Evolutionary conservation across 2,329 filamentous ascomycete species (phyloP).

Genomic region (Colletotrichum eremochloae): DNA sequence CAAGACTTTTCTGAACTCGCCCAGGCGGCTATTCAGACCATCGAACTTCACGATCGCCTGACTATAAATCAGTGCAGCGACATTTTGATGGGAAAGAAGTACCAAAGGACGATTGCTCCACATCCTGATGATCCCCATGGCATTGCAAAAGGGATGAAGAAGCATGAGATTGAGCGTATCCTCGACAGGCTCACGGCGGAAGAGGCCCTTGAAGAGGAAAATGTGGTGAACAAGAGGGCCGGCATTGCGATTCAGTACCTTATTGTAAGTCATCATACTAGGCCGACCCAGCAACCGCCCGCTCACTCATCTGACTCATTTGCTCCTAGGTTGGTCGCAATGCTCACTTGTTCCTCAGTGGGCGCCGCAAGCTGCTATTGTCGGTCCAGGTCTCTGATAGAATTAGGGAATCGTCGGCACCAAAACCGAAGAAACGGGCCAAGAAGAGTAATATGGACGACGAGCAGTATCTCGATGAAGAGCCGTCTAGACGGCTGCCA

Average conservation of each 20-base stretch:
- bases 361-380: conserved; percentile 61
- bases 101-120: conserved; percentile 67
- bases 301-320: conserved; percentile 2
- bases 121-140: conserved; percentile 74
- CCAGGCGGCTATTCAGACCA: conserved; percentile 76
- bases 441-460: conserved; percentile 54
- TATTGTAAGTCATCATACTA: conserved; percentile 61
- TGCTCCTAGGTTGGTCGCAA: conserved; percentile 54
- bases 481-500: conserved; percentile 45
- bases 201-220: conserved; percentile 79
- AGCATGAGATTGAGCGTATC: conserved; percentile 85
- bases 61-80: conserved; percentile 88
- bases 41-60: conserved; percentile 71
- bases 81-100: conserved; percentile 79
- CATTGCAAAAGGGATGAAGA: conserved; percentile 76
- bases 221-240: conserved; percentile 69
- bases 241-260: conserved; percentile 84
- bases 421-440: conserved; percentile 52
- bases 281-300: not conserved
- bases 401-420: conserved; percentile 46
- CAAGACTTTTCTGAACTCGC: conserved; percentile 85
- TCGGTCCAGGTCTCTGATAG: conserved; percentile 56
- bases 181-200: conserved; percentile 82
- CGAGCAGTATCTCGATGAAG: conserved; percentile 46
- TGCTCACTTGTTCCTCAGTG: conserved; percentile 59